Evolutionary conservation across 306 rosid species (phyloP), one percentile per base, ranked within the genome.

Genomic region (Abrus pulchellus): DNA sequence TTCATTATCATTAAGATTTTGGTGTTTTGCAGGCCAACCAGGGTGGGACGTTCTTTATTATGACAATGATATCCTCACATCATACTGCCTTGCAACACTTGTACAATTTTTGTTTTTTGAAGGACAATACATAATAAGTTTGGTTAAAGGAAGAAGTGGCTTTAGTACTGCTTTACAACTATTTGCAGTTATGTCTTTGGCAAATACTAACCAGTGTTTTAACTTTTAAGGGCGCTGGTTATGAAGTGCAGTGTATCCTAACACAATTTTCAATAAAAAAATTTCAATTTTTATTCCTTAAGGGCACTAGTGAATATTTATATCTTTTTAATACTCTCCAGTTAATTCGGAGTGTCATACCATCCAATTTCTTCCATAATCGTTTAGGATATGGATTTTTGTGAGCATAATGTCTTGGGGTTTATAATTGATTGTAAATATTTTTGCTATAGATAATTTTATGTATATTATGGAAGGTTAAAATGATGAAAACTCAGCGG

Each of bases 11-110:
- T n/a, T 28, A n/a, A 47, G 30, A 74, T 34, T 65, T 81, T 79
- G 82, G 74, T 78, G 60, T 87, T 78, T 85, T 89, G 87, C 92
- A 90, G 96, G 94, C 75, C 91, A n/a, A 8, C 79, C 36, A 82
- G 78, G 63, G 84, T 72, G 65, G 81, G 86, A 63, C 90, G 74
- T 45, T 91, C 97, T 40, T 78, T n/a, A 11, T 64, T 93, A 3
- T 91, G 87, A 93, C 3, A 5, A 27, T 48, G 63, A 74, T 73
- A 73, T 43, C 68, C 68, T 72, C 57, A 34, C 43, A 44, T 45
- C 56, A 4, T 34, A 57, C 12, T 44, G 66, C 77, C 50, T 34
- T 41, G 6, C 53, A 41, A 41, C 41, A 30, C 54, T 36, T 38
- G 7, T 27, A 27, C 76, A 54, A 1, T 2, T 47, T 49, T 20